phyloP scores from a whole-genome alignment of 225 moss, liverwort and hornwort genomes.

The Thuidium tamariscinum region DNA sequence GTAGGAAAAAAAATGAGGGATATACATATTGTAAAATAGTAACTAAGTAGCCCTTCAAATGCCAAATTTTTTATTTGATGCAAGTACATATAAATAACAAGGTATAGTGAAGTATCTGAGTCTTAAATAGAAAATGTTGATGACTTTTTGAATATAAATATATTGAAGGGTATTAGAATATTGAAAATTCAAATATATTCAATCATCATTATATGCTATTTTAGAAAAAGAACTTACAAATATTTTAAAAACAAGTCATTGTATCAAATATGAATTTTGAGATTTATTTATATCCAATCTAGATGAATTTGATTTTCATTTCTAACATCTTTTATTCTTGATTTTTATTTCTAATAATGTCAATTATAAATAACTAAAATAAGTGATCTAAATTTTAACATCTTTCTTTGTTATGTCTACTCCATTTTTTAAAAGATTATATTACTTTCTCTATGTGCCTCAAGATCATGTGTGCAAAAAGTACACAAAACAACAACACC shows the following conservation, averaged over 20 bases:
- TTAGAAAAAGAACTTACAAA: no score
- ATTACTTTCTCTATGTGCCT: not conserved
- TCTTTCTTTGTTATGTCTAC: accelerated
- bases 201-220: not conserved
- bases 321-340: not conserved
- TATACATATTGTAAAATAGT: no score
- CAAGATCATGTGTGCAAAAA: not conserved
- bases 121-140: no score
- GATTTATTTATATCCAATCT: no score
- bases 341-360: not conserved
- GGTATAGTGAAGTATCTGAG: no score
- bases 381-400: not conserved
- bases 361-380: not conserved
- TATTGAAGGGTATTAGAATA: no score
- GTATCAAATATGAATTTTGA: not conserved
- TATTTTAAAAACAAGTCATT: no score
- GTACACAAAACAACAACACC: not conserved
- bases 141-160: no score
- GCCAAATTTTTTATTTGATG: no score
- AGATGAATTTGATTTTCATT: not conserved
- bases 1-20: no score
- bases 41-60: accelerated
- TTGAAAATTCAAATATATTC: not conserved
- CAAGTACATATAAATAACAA: no score
- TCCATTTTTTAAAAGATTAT: not conserved